Evolutionary conservation across 768 basidiomycete genomes (phyloP).

Genomic region (Baorangia bicolor): DNA sequence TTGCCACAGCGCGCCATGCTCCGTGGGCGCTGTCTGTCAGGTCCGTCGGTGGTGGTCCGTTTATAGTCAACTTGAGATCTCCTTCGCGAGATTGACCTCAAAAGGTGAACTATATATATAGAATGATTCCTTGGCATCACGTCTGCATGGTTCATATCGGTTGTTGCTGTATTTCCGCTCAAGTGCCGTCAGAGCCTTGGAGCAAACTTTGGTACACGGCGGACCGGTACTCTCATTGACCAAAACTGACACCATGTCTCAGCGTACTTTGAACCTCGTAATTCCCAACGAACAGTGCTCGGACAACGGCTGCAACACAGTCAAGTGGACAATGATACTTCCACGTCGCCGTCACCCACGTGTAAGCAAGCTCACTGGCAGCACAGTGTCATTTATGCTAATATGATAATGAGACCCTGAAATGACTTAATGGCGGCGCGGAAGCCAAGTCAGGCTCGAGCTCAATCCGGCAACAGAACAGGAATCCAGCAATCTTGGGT

Average conservation of each 20-base stretch:
- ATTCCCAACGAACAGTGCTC: neutral
- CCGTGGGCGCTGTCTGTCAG: neutral
- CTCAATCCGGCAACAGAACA: slow-evolving; percentile 7
- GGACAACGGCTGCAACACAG: neutral
- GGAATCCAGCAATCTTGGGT: slow-evolving; percentile 1
- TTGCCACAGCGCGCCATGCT: slow-evolving; percentile 1
- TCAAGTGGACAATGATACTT: neutral
- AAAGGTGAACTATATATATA: slow-evolving; percentile 4
- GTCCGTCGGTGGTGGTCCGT: neutral
- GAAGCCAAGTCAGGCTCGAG: neutral
- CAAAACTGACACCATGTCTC: neutral
- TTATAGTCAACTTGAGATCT: neutral
- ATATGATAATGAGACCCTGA: slow-evolving; percentile 16
- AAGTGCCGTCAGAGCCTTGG: slow-evolving; percentile 17
- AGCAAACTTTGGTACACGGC: neutral
- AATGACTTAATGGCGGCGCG: slow-evolving; percentile 5
- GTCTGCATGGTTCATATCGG: slow-evolving; percentile 4
- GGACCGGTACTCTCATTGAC: neutral
- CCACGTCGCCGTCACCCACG: neutral
- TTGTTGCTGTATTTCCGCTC: slow-evolving; percentile 24
- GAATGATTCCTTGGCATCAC: neutral
- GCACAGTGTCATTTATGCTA: neutral
- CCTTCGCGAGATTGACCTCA: slow-evolving; percentile 1
- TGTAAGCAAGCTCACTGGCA: neutral
- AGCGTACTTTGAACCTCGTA: neutral